These are phyloP conservation scores for Fraxinus sp. DNA, from an alignment of 305 asterid genomes.

Conservation along the genomic window DNA sequence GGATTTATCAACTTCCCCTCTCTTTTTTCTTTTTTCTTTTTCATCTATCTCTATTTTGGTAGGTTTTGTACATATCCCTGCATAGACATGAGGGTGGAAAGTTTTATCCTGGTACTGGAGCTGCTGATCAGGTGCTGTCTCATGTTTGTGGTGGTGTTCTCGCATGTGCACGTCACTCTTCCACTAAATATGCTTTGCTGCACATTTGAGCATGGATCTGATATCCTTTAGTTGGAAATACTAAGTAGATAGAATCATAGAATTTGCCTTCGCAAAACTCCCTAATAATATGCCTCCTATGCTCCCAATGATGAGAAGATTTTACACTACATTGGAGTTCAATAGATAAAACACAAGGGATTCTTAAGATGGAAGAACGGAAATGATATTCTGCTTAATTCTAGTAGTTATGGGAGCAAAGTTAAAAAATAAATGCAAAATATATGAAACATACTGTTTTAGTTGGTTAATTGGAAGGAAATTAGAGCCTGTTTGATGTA, in stretches of 20 bases:
- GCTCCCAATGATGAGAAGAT: background rate
- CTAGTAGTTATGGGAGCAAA: background rate
- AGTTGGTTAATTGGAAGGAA: background rate
- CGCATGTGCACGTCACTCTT: constrained; percentile 8
- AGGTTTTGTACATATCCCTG: constrained; percentile 90
- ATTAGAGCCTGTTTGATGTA: background rate
- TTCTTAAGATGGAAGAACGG: background rate
- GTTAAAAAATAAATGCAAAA: background rate
- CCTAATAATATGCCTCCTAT: background rate
- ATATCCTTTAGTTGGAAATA: background rate
- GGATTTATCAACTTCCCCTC: constrained; percentile 6
- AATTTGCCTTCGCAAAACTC: background rate
- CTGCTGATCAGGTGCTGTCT: constrained; percentile 72
- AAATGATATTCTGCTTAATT: background rate
- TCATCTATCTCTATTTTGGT: constrained; percentile 21
- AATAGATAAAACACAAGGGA: background rate
- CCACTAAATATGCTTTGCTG: constrained; percentile 6
- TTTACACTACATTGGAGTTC: background rate
- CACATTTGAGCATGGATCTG: constrained; percentile 14
- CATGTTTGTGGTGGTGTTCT: constrained; percentile 10
- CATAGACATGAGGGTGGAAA: constrained; percentile 93
- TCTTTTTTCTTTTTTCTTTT: background rate
- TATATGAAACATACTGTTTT: background rate
- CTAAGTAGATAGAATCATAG: background rate
- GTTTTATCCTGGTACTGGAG: constrained; percentile 98